Conservation (phyloP, 768 basidiomycete species). For the Panaeolus papilionaceus region DNA sequence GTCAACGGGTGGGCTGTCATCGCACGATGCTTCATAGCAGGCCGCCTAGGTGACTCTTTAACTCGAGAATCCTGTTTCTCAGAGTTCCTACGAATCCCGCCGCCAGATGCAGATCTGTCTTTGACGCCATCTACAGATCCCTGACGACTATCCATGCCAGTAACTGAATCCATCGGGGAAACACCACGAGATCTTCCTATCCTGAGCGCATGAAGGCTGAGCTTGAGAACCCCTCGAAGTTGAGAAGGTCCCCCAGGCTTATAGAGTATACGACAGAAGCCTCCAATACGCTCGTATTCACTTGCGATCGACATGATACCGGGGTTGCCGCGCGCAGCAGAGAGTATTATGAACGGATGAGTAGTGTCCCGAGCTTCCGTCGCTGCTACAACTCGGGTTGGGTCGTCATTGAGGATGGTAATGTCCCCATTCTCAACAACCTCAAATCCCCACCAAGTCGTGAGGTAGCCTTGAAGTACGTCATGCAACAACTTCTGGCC, state of each 20-base stretch:
- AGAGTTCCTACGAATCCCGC: slow-evolving; percentile 43
- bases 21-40: slow-evolving; percentile 59
- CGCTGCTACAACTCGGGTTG: slow-evolving; percentile 59
- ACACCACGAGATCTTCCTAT: slow-evolving; percentile 46
- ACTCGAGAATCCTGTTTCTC: slow-evolving; percentile 44
- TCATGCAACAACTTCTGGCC: slow-evolving; percentile 73
- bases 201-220: slow-evolving; percentile 61
- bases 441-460: slow-evolving; percentile 79
- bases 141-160: slow-evolving; percentile 14
- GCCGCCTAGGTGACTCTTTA: slow-evolving; percentile 39
- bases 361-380: slow-evolving; percentile 60
- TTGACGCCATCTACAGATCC: slow-evolving; percentile 18
- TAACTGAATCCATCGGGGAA: slow-evolving; percentile 24
- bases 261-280: slow-evolving; percentile 87
- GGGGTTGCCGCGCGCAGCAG: slow-evolving; percentile 71
- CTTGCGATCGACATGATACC: slow-evolving; percentile 64
- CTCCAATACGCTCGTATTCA: slow-evolving; percentile 81
- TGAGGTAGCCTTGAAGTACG: slow-evolving; percentile 70
- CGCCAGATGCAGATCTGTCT: slow-evolving; percentile 21
- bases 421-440: slow-evolving; percentile 67
- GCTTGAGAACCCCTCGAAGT: slow-evolving; percentile 68
- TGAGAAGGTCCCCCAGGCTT: slow-evolving; percentile 89
- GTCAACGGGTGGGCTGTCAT: slow-evolving; percentile 51
- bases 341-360: slow-evolving; percentile 79
- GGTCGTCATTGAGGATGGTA: slow-evolving; percentile 83